phyloP scores from a whole-genome alignment of 164 flowering plant species.

The Tinospora cordifolia region DNA sequence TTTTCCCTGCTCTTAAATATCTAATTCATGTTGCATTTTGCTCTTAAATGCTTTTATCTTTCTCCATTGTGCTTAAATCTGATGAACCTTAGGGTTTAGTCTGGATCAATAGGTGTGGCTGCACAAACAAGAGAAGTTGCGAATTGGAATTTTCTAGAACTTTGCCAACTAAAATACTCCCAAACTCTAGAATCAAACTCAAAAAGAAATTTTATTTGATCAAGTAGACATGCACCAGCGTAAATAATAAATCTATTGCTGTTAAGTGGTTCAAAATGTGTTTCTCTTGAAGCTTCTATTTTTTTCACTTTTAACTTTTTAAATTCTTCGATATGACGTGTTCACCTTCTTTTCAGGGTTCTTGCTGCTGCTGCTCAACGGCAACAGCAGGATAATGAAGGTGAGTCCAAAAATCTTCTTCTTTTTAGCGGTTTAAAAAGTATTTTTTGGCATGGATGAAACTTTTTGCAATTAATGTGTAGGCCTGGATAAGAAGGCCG shows the following conservation, averaged over 20 bases:
- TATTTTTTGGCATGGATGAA: background rate
- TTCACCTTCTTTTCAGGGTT: conserved; percentile 50
- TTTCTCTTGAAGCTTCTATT: no score
- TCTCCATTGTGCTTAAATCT: background rate
- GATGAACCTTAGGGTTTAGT: background rate
- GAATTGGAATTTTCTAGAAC: no score
- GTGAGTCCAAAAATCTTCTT: conserved; percentile 25
- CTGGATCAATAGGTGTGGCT: background rate
- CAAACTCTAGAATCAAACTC: no score
- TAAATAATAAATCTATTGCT: no score
- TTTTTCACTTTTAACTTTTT: background rate
- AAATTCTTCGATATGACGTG: background rate
- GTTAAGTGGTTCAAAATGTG: background rate
- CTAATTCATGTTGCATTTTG: background rate
- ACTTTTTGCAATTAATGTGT: conserved; percentile 10
- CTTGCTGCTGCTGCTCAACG: conserved; percentile 87
- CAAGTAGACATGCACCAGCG: no score
- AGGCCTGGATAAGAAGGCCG: conserved; percentile 40
- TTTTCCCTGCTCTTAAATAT: background rate
- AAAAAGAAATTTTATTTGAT: no score
- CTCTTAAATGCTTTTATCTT: background rate
- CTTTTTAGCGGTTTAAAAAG: background rate
- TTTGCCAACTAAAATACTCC: no score
- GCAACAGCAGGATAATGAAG: conserved; percentile 55
- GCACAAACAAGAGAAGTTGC: background rate